A percentile compares a stretch with the other conserved stretches of the same genome.
These are phyloP conservation scores for Arabis alpina DNA, from an alignment of 345 rosid genomes.

Conservation along the genomic window DNA sequence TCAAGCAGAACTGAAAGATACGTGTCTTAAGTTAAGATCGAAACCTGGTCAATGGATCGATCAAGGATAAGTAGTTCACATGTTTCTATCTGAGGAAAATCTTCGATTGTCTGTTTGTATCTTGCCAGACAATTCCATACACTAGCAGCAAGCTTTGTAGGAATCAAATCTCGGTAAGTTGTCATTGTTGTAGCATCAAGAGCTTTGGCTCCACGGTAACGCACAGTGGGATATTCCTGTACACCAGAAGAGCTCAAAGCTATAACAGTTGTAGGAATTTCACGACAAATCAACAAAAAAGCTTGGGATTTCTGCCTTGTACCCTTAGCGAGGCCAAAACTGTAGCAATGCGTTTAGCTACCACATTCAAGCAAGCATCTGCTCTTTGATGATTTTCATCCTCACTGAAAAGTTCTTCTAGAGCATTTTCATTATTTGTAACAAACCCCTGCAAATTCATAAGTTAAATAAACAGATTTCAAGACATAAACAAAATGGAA, in stretches of 20 bases:
- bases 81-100: constrained; percentile 90
- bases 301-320: constrained; percentile 31
- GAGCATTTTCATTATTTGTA: constrained; percentile 83
- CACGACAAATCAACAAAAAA: constrained; percentile 25
- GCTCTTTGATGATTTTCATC: constrained; percentile 79
- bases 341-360: constrained; percentile 91
- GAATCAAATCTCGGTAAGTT: constrained; percentile 80
- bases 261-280: constrained; percentile 21
- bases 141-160: constrained; percentile 97
- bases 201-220: constrained; percentile 87
- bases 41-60: constrained; percentile 94
- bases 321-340: constrained; percentile 96
- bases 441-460: constrained; percentile 61
- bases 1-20: constrained; percentile 11
- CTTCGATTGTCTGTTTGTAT: constrained; percentile 69
- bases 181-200: constrained; percentile 96
- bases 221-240: constrained; percentile 94
- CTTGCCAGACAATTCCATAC: constrained; percentile 82
- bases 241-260: constrained; percentile 27
- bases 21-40: constrained; percentile 6
- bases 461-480: background rate
- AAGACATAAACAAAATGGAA: background rate
- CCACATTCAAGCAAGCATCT: constrained; percentile 83
- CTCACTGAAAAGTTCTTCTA: constrained; percentile 84
- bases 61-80: constrained; percentile 93